Conservation (phyloP, 768 basidiomycete species). For the Postia placenta region DNA sequence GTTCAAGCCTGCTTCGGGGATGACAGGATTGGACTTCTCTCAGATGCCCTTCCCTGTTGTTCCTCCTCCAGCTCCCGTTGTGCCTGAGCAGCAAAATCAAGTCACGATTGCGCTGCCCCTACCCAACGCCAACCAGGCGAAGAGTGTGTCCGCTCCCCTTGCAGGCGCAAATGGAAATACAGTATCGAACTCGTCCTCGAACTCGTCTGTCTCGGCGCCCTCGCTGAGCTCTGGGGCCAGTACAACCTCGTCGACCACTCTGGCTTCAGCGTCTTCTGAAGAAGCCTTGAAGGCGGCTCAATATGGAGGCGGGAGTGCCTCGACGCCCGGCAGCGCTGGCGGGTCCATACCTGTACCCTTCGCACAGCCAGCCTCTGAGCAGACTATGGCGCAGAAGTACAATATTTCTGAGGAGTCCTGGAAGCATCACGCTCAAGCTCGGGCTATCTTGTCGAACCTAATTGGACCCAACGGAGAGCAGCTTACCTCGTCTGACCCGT, state of each 20-base stretch:
- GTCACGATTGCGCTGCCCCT: conserved; percentile 46
- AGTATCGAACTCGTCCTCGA: conserved; percentile 36
- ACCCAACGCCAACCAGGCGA: conserved; percentile 38
- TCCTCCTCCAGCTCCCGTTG: conserved; percentile 8
- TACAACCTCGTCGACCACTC: conserved; percentile 45
- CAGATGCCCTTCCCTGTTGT: conserved; percentile 39
- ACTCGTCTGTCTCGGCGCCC: conserved; percentile 28
- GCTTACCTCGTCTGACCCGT: conserved; percentile 86
- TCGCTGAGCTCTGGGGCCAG: conserved; percentile 31
- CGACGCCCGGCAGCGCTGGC: conserved; percentile 20
- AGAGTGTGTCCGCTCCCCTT: conserved; percentile 69
- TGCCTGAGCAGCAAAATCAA: conserved; percentile 30
- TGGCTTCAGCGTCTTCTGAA: conserved; percentile 44
- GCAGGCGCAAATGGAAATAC: conserved; percentile 31
- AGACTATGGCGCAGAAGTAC: conserved; percentile 42
- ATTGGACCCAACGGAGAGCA: conserved; percentile 86
- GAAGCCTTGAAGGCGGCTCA: conserved; percentile 46
- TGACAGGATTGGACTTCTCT: conserved; percentile 30
- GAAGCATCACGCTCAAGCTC: conserved; percentile 81
- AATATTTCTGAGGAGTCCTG: conserved; percentile 68
- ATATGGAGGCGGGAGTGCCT: conserved; percentile 23
- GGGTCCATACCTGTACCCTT: conserved; percentile 34
- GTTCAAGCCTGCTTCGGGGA: conserved; percentile 56
- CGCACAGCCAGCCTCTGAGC: conserved; percentile 39
- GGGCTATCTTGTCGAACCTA: conserved; percentile 74